phyloP scores from a whole-genome alignment of 2,329 filamentous ascomycete genomes.

The Arachnopeziza araneosa region DNA sequence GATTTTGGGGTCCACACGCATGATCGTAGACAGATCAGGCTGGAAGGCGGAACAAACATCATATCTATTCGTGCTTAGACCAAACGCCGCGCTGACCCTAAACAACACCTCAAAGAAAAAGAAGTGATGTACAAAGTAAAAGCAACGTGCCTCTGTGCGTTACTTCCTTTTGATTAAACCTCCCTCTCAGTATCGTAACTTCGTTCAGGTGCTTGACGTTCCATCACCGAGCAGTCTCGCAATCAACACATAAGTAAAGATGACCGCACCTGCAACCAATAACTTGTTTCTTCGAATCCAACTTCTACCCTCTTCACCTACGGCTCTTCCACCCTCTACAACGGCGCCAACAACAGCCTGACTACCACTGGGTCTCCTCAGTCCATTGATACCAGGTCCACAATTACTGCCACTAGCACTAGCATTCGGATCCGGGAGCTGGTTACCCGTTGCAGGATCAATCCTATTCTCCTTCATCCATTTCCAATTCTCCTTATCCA shows the following conservation, averaged over 20 bases:
- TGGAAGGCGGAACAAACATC: too few species aligned
- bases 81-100: not conserved
- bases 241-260: slow-evolving; percentile 80
- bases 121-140: not conserved
- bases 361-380: slow-evolving; percentile 55
- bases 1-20: too few species aligned
- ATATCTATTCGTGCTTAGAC: not conserved
- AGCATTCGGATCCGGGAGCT: slow-evolving; percentile 51
- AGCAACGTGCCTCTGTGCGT: not conserved
- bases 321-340: slow-evolving; percentile 73
- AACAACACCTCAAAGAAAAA: not conserved
- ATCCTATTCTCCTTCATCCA: slow-evolving; percentile 85
- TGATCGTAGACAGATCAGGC: too few species aligned
- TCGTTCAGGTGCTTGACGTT: not conserved
- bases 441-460: slow-evolving; percentile 68
- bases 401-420: slow-evolving; percentile 41
- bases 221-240: slow-evolving; percentile 57
- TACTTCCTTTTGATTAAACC: not conserved
- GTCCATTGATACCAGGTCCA: slow-evolving; percentile 57
- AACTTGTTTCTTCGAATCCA: slow-evolving; percentile 81
- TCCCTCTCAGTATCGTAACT: not conserved
- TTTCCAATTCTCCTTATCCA: slow-evolving; percentile 83
- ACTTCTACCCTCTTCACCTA: slow-evolving; percentile 70
- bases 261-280: slow-evolving; percentile 59
- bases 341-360: slow-evolving; percentile 52